phyloP scores from a whole-genome alignment of 1,139 yeast genomes.

The Candida sp. region DNA sequence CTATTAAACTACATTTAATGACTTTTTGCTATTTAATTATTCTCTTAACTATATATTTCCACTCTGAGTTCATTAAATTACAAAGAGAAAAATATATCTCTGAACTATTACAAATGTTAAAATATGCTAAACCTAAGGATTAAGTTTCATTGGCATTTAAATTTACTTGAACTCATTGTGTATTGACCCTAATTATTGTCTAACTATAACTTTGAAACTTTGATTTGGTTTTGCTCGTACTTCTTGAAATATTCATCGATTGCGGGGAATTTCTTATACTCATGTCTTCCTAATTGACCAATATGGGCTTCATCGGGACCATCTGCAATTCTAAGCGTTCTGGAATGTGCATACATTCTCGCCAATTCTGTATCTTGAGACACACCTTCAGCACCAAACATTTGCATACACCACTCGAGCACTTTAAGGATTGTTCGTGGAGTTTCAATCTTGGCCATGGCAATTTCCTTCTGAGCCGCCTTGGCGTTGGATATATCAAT shows the following conservation, averaged over 20 bases:
- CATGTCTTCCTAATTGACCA: conserved; percentile 53
- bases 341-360: conserved; percentile 49
- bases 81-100: too few relatives aligned
- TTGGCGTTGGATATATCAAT: conserved; percentile 59
- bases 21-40: too few relatives aligned
- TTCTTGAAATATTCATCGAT: conserved; percentile 33
- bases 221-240: conserved; percentile 16
- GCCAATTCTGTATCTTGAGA: conserved; percentile 65
- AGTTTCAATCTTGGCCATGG: conserved; percentile 68
- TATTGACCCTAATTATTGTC: too few relatives aligned
- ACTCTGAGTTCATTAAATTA: too few relatives aligned
- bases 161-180: too few relatives aligned
- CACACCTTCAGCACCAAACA: conserved; percentile 72
- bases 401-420: conserved; percentile 67
- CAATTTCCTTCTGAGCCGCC: conserved; percentile 55
- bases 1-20: too few relatives aligned
- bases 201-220: conserved; percentile 23
- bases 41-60: too few relatives aligned
- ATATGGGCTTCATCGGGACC: conserved; percentile 77
- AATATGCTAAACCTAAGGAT: too few relatives aligned
- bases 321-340: conserved; percentile 69
- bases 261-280: conserved; percentile 32
- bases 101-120: too few relatives aligned
- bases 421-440: conserved; percentile 55
- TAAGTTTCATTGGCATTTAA: too few relatives aligned